A percentile compares a stretch with the other conserved stretches of the same genome.
These are phyloP conservation scores for Calvatia gigantea DNA, from an alignment of 768 basidiomycete species.

Conservation along the genomic window DNA sequence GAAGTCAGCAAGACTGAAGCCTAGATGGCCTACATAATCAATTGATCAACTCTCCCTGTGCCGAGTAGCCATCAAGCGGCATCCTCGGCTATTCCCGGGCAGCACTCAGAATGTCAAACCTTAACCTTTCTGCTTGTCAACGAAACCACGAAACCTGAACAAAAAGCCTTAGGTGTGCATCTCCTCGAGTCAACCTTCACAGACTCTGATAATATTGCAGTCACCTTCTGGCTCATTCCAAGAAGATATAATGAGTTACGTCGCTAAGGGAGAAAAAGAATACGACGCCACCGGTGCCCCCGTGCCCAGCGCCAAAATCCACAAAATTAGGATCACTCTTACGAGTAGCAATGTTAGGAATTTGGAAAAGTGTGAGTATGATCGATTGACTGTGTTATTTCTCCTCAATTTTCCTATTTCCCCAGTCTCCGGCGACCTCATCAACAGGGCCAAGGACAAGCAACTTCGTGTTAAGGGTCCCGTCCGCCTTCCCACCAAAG, in stretches of 20 bases:
- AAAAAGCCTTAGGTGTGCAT: slow-evolving; percentile 41
- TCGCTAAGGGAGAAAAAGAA: slow-evolving; percentile 98
- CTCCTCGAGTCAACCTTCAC: slow-evolving; percentile 8
- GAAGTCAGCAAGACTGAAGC: too few species aligned
- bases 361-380: slow-evolving; percentile 86
- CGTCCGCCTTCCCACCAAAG: slow-evolving; percentile 97
- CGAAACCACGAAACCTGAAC: slow-evolving; percentile 34
- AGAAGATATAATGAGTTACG: slow-evolving; percentile 82
- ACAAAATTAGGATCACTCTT: slow-evolving; percentile 99
- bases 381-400: background rate
- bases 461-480: slow-evolving; percentile 99
- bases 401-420: background rate
- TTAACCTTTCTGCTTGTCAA: slow-evolving; percentile 37
- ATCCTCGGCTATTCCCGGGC: background rate
- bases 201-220: slow-evolving; percentile 28
- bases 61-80: slow-evolving; percentile 1
- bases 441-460: slow-evolving; percentile 99
- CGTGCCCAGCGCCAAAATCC: slow-evolving; percentile 86
- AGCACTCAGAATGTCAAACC: slow-evolving; percentile 24
- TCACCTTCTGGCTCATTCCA: slow-evolving; percentile 80
- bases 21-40: too few species aligned
- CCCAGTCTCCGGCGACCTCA: slow-evolving; percentile 92
- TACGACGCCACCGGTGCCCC: slow-evolving; percentile 91
- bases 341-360: slow-evolving; percentile 98
- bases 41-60: too few species aligned